Conservation (phyloP, 2,329 filamentous ascomycete genomes). For the Aspergillus sergii region DNA sequence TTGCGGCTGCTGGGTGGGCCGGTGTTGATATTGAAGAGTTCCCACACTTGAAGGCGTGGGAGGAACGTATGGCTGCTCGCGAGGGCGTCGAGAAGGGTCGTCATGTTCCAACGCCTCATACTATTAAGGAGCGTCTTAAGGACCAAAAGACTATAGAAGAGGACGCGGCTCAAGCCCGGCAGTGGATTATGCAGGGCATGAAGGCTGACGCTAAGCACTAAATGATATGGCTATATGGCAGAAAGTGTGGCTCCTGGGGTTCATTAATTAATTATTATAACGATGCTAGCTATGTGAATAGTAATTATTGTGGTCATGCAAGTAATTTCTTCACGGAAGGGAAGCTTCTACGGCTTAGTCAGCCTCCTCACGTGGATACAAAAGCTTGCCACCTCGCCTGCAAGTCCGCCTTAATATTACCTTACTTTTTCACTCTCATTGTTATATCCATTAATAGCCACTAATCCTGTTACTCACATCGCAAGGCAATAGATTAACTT, state of each 20-base stretch:
- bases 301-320: neutral
- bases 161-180: slow-evolving; percentile 54
- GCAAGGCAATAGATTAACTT: slow-evolving; percentile 11
- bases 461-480: slow-evolving; percentile 1
- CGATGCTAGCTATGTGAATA: neutral
- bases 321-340: neutral
- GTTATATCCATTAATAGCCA: neutral
- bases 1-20: slow-evolving; percentile 60
- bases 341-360: neutral
- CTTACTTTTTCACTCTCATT: neutral
- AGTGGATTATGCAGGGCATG: slow-evolving; percentile 72
- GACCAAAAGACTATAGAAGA: slow-evolving; percentile 62
- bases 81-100: slow-evolving; percentile 75
- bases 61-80: slow-evolving; percentile 68
- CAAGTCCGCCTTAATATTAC: neutral
- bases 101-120: slow-evolving; percentile 69
- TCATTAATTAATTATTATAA: neutral
- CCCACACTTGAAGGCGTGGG: slow-evolving; percentile 75
- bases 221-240: neutral
- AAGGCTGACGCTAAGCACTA: slow-evolving; percentile 57
- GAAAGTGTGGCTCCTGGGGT: neutral
- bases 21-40: slow-evolving; percentile 75
- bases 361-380: slow-evolving; percentile 3
- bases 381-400: slow-evolving; percentile 10
- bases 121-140: slow-evolving; percentile 60